Percentiles rank a stretch among this genome's conserved stretches.
These are phyloP conservation scores for Alloteropsis semialata DNA, from an alignment of 176 grass and related monocot genomes.

Conservation along the genomic window DNA sequence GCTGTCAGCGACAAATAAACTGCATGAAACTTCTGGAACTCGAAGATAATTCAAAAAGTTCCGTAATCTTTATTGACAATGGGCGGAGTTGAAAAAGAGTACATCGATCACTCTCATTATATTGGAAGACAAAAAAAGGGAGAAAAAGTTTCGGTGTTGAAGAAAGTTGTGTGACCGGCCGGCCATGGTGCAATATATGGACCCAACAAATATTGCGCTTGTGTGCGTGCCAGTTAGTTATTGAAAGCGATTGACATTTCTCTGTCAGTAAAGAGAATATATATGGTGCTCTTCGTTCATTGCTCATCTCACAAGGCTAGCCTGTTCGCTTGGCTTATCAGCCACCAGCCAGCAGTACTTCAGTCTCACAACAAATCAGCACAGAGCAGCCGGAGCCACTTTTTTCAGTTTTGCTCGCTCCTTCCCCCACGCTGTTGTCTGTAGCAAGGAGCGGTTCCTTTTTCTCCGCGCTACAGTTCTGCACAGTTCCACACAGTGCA, in stretches of 20 bases:
- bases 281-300: background rate
- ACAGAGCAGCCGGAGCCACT: too few relatives aligned
- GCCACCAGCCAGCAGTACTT: too few relatives aligned
- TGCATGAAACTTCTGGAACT: background rate
- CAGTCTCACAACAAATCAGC: too few relatives aligned
- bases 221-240: conserved; percentile 24
- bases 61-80: background rate
- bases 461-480: too few relatives aligned
- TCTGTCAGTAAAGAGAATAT: background rate
- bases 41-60: background rate
- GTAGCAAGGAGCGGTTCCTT: too few relatives aligned
- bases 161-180: background rate
- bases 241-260: conserved; percentile 1
- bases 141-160: background rate
- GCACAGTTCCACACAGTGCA: too few relatives aligned
- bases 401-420: too few relatives aligned
- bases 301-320: background rate
- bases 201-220: background rate
- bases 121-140: background rate
- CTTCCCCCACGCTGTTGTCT: too few relatives aligned
- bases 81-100: background rate
- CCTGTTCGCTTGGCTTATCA: too few relatives aligned
- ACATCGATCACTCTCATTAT: background rate
- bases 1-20: background rate
- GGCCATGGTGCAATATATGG: background rate